A percentile compares a stretch with the other conserved stretches of the same genome.
Conservation (phyloP, 129 eudicot species). For the Scalesia atractyloides region DNA sequence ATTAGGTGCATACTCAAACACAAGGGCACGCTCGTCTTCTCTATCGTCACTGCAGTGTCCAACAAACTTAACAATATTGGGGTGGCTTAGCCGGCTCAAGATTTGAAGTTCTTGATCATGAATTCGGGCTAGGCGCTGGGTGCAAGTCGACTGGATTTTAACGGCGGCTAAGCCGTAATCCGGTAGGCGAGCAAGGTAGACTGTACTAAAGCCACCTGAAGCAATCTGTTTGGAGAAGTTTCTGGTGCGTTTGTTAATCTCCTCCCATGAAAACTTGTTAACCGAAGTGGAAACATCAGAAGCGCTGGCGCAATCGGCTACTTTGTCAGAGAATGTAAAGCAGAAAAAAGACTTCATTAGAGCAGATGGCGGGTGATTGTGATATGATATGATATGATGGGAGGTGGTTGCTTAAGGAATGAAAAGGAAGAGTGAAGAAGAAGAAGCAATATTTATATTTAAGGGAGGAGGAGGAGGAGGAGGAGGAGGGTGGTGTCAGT, state of each 20-base stretch:
- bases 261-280: slow-evolving; percentile 52
- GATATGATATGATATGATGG: no score
- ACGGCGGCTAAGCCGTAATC: slow-evolving; percentile 52
- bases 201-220: slow-evolving; percentile 80
- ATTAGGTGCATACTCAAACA: slow-evolving; percentile 66
- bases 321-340: slow-evolving; percentile 22
- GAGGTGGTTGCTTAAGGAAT: neutral
- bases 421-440: slow-evolving; percentile 19
- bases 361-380: neutral
- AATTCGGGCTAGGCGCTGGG: slow-evolving; percentile 48
- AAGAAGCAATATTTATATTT: neutral
- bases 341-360: slow-evolving; percentile 32
- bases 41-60: slow-evolving; percentile 56
- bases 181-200: slow-evolving; percentile 56
- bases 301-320: slow-evolving; percentile 15
- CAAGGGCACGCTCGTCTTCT: slow-evolving; percentile 58
- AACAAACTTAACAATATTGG: slow-evolving; percentile 57
- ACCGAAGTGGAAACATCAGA: neutral
- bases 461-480: no score
- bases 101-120: slow-evolving; percentile 65
- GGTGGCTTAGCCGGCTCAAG: slow-evolving; percentile 43
- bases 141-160: slow-evolving; percentile 50
- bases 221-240: slow-evolving; percentile 55
- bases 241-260: slow-evolving; percentile 39
- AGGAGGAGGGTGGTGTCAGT: slow-evolving; percentile 12